Conservation (phyloP, 768 basidiomycete species). For the Phanerochaete carnosa region DNA sequence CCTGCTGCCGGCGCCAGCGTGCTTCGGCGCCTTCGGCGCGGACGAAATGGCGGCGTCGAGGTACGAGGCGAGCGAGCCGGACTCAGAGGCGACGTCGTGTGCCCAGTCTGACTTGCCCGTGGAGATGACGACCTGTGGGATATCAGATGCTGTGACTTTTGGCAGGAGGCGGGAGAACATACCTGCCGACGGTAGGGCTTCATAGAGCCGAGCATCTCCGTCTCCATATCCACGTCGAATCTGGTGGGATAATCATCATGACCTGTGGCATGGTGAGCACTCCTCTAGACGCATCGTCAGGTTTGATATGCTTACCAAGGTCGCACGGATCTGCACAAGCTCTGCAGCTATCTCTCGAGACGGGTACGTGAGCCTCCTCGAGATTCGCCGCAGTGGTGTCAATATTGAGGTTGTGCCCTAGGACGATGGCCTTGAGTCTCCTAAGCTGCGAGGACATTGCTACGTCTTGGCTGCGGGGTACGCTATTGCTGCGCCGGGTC, state of each 20-base stretch:
- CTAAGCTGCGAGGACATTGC: constrained; percentile 15
- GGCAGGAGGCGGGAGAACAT: constrained; percentile 11
- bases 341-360: constrained; percentile 65
- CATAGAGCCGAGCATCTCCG: constrained; percentile 80
- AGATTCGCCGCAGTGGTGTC: constrained; percentile 49
- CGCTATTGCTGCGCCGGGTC: neutral
- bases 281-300: neutral
- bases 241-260: constrained; percentile 72
- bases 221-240: constrained; percentile 77
- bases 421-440: constrained; percentile 22
- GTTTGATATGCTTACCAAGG: constrained; percentile 40
- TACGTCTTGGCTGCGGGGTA: neutral
- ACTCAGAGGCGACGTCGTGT: constrained; percentile 68
- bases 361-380: constrained; percentile 55
- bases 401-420: constrained; percentile 28
- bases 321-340: constrained; percentile 78
- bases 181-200: constrained; percentile 85
- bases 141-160: neutral
- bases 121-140: constrained; percentile 72
- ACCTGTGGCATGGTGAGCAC: constrained; percentile 35
- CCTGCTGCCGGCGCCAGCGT: constrained; percentile 6
- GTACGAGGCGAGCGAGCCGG: constrained; percentile 67
- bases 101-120: constrained; percentile 92
- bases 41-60: constrained; percentile 28
- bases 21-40: constrained; percentile 20